These are phyloP conservation scores for Drosera capensis DNA, from an alignment of 148 eudicot species.

Conservation along the genomic window DNA sequence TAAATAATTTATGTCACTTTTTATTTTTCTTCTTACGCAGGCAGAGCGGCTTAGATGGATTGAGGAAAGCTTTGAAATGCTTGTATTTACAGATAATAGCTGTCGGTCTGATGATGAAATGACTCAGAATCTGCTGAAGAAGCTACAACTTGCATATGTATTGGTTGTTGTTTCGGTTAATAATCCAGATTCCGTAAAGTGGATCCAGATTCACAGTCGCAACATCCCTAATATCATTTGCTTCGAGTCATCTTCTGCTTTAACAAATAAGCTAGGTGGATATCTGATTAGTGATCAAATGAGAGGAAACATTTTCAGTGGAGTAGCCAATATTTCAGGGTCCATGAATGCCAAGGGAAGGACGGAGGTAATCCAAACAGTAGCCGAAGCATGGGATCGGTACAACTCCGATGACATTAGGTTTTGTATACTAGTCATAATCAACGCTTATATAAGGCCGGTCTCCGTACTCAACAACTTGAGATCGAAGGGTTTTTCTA, in stretches of 20 bases:
- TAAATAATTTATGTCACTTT: no score
- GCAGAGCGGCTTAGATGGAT: constrained; percentile 74
- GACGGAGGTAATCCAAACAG: constrained; percentile 30
- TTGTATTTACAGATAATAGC: constrained; percentile 41
- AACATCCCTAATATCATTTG: constrained; percentile 54
- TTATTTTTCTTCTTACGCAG: constrained; percentile 23
- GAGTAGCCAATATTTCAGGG: constrained; percentile 17
- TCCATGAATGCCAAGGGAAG: constrained; percentile 23
- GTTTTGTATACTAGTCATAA: constrained; percentile 66
- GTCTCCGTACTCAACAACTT: no score
- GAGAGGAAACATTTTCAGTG: constrained; percentile 23
- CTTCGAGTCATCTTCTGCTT: constrained; percentile 54
- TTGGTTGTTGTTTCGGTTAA: constrained; percentile 58
- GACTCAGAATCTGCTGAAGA: constrained; percentile 18
- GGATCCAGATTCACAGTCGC: constrained; percentile 34
- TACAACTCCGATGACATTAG: constrained; percentile 87
- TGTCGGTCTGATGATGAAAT: constrained; percentile 9
- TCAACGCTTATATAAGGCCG: no score
- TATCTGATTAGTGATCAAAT: constrained; percentile 14
- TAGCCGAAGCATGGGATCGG: constrained; percentile 74
- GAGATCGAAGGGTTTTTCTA: constrained; percentile 78
- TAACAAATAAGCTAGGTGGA: constrained; percentile 77
- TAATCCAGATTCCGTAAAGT: constrained; percentile 40
- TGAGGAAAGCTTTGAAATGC: constrained; percentile 68
- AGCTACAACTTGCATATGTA: constrained; percentile 35